Conservation (phyloP, 2,329 filamentous ascomycete genomes). For the Aspergillus awamori region DNA sequence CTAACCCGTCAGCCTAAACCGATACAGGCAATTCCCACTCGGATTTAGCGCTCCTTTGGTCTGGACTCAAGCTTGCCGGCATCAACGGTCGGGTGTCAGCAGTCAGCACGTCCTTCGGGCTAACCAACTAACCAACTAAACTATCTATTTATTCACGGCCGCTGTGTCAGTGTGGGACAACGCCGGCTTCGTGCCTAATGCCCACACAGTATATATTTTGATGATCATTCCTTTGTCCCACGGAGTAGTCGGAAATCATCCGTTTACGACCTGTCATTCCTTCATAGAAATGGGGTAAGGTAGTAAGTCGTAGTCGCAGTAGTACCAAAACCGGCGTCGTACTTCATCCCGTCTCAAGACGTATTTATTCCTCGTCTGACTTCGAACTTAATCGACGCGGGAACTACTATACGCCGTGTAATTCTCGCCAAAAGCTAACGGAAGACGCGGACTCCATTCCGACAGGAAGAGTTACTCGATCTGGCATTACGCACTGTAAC, state of each 20-base stretch:
- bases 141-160: not conserved
- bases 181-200: not conserved
- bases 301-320: not conserved
- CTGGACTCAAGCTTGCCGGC: conserved; percentile 8
- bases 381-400: conserved; percentile 14
- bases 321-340: not conserved
- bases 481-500: conserved; percentile 1
- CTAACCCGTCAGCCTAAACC: not conserved
- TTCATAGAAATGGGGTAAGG: not conserved
- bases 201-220: not conserved
- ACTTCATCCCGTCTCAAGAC: not conserved
- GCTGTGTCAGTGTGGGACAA: not conserved
- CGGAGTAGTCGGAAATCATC: not conserved
- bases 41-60: not conserved
- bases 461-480: not conserved
- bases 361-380: not conserved
- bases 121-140: not conserved
- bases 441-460: not conserved
- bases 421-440: not conserved
- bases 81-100: conserved; percentile 14
- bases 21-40: not conserved
- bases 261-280: conserved; percentile 3
- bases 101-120: not conserved
- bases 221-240: not conserved
- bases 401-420: not conserved